phyloP scores from a whole-genome alignment of 2,329 filamentous ascomycete species.

The Botrytis deweyae region DNA sequence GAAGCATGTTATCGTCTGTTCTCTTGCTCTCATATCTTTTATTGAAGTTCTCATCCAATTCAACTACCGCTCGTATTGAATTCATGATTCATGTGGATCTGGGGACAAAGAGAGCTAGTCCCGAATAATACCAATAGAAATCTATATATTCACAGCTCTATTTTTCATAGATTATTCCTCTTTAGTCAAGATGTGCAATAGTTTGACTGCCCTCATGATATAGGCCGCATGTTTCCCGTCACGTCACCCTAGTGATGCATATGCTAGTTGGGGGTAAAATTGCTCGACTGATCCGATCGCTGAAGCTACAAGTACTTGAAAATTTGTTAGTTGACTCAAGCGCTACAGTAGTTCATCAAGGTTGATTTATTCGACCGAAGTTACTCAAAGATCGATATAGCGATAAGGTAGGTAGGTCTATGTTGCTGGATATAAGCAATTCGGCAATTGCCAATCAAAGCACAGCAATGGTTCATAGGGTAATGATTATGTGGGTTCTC shows the following conservation, averaged over 20 bases:
- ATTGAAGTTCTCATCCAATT: neutral
- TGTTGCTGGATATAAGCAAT: neutral
- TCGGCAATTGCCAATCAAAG: neutral
- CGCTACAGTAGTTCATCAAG: neutral
- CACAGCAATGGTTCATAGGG: neutral
- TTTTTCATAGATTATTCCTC: neutral
- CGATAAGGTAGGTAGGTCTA: neutral
- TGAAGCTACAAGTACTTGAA: neutral
- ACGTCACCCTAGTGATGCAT: slow-evolving; percentile 38
- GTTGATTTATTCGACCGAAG: neutral
- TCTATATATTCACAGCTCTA: neutral
- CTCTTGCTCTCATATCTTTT: neutral
- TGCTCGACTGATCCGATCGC: neutral
- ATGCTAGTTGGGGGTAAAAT: neutral
- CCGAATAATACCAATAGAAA: neutral
- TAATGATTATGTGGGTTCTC: neutral
- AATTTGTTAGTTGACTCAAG: neutral
- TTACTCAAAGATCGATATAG: neutral
- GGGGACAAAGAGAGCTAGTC: no score
- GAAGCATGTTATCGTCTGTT: neutral
- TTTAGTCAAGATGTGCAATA: neutral
- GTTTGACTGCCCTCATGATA: neutral
- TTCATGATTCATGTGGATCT: neutral
- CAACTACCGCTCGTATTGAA: neutral
- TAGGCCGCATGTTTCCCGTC: neutral